Evolutionary conservation across 2,329 filamentous ascomycete genomes (phyloP), one percentile per base, ranked within the genome.

Genomic region (Penicillium sclerotiorum): DNA sequence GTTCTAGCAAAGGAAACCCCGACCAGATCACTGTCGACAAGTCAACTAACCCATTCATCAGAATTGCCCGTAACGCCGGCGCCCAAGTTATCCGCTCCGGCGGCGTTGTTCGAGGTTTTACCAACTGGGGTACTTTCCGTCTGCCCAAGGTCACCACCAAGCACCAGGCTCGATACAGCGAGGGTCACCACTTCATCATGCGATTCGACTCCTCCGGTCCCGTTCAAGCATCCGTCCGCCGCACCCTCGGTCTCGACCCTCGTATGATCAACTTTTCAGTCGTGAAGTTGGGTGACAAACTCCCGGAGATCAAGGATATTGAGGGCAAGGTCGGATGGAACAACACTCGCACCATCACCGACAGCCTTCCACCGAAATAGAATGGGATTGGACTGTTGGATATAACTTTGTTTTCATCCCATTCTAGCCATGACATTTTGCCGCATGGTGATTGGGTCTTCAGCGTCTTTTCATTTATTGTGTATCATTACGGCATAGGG

Each of bases 121-220:
- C 87, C 61, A 99, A 99, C 80, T 99, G 94, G 94, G 94, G 94
- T 68, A 82, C 89, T 61, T 96, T 94, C 76, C 80, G 87, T 40
- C 87, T 99, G 15, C 93, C 94, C 40, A 88, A 86, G 60, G 84
- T 90, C 55, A 80, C 86, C 51, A 86, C 85, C 55, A 87, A 87
- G 68, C 87, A 95, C 73, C 91, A 96, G 75, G 85, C 88, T 62
- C 85, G 85, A 59, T 88, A 97, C 80, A 83, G 83, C 58, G 82
- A 85, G 61, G 94, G 94, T 47, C 92, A 97, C 78, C 95, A 99
- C 81, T 99, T 99, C 73, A 88, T 95, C 67, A 89, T 99, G 88
- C 89, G 94, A 63, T 99, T 96, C 79, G 94, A 99, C 72, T 77
- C 87, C 49, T 88, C 86, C 52, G 83, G 85, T 7, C 72, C 78